A percentile compares a stretch with the other conserved stretches of the same genome.
phyloP scores from a whole-genome alignment of 163 green algal genomes.

The Scenedesmus sp. region DNA sequence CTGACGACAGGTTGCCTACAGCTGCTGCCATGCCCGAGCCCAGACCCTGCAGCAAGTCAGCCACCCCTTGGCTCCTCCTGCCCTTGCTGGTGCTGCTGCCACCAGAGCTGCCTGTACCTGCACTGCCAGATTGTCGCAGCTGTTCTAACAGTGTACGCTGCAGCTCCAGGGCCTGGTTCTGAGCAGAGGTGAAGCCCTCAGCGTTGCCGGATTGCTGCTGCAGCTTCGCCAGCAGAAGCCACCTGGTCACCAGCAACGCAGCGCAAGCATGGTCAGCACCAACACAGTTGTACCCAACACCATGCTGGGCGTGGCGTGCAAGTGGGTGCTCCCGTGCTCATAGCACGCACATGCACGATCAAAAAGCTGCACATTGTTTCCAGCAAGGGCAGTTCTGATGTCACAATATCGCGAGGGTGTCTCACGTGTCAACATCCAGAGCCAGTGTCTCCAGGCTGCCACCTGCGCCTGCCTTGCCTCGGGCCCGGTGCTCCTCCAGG shows the following conservation, averaged over 20 bases:
- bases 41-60: conserved; percentile 5
- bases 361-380: too few relatives aligned
- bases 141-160: conserved; percentile 61
- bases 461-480: conserved; percentile 20
- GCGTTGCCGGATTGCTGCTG: conserved; percentile 48
- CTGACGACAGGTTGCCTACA: background rate
- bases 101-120: background rate
- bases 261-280: background rate
- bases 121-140: conserved; percentile 37
- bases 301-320: background rate
- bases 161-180: conserved; percentile 55
- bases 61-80: conserved; percentile 51
- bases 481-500: conserved; percentile 52
- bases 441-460: conserved; percentile 64
- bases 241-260: background rate
- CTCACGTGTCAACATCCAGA: conserved; percentile 70
- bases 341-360: background rate
- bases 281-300: background rate
- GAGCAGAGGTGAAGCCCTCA: conserved; percentile 38
- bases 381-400: background rate
- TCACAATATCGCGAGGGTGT: background rate
- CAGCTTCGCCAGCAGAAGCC: conserved; percentile 64
- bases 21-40: conserved; percentile 54
- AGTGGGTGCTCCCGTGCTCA: background rate
- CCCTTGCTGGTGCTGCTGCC: conserved; percentile 51